Evolutionary conservation across 1,139 yeast genomes (phyloP).

Genomic region (Arxiozyma bovina): DNA sequence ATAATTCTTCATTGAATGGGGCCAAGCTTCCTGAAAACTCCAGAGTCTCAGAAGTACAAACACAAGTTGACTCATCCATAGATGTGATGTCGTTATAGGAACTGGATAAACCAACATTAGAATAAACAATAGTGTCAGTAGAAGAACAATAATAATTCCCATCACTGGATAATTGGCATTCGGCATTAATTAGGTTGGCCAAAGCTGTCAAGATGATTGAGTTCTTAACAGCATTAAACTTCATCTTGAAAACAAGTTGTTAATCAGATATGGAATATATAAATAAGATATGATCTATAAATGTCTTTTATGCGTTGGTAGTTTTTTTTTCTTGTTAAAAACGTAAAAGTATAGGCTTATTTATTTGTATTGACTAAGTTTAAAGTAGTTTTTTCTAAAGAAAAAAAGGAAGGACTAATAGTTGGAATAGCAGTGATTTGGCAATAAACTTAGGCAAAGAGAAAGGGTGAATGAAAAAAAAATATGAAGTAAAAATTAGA

Average conservation of each 20-base stretch:
- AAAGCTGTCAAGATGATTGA: conserved; percentile 20
- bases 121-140: conserved; percentile 59
- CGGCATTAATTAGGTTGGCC: conserved; percentile 25
- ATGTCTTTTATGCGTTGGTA: too few species aligned
- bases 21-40: conserved; percentile 66
- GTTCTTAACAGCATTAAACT: conserved; percentile 10
- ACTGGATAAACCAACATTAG: conserved; percentile 71
- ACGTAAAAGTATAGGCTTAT: neutral
- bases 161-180: conserved; percentile 37
- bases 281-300: neutral
- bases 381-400: too few species aligned
- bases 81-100: conserved; percentile 61
- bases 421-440: neutral
- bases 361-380: neutral
- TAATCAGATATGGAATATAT: neutral
- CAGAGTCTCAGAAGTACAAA: conserved; percentile 43
- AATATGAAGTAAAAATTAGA: neutral
- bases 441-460: neutral
- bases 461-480: neutral
- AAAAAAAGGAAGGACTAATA: conserved; percentile 2
- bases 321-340: neutral
- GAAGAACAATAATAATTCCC: conserved; percentile 82
- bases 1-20: conserved; percentile 81
- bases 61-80: conserved; percentile 62
- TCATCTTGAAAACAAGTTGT: conserved; percentile 7